A percentile compares a stretch with the other conserved stretches of the same genome.
These are phyloP conservation scores for Fagus sylvatica DNA, from an alignment of 306 rosid species.

Conservation along the genomic window DNA sequence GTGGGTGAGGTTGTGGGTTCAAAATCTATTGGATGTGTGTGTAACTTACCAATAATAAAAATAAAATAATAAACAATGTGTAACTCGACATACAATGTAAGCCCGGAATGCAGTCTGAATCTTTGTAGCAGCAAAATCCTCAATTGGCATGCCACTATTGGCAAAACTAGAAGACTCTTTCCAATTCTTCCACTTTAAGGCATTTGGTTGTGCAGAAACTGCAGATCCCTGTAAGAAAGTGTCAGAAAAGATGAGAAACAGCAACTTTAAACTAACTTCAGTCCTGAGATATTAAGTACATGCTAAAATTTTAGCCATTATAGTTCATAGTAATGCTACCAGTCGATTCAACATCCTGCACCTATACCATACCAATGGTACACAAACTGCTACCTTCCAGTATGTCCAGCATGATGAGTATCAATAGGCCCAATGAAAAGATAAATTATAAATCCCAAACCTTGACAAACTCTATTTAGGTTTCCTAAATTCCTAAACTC, in stretches of 20 bases:
- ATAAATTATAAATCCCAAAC: slow-evolving; percentile 5
- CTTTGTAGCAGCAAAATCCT: slow-evolving; percentile 75
- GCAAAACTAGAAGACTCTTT: slow-evolving; percentile 33
- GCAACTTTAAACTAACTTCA: slow-evolving; percentile 25
- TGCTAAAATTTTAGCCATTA: slow-evolving; percentile 9
- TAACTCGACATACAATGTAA: slow-evolving; percentile 49
- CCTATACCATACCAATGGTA: slow-evolving; percentile 5
- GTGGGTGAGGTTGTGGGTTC: no score
- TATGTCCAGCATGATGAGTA: not conserved
- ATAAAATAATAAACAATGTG: not conserved
- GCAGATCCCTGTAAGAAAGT: slow-evolving; percentile 48
- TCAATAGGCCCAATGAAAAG: not conserved
- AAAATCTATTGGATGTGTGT: no score
- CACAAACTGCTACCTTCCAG: slow-evolving; percentile 8
- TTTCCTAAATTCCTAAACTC: slow-evolving; percentile 10
- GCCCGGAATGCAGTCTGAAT: slow-evolving; percentile 95
- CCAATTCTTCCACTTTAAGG: slow-evolving; percentile 41
- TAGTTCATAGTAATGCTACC: slow-evolving; percentile 15
- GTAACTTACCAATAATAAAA: no score
- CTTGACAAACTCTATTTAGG: slow-evolving; percentile 3
- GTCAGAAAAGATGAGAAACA: slow-evolving; percentile 22
- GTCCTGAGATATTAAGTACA: slow-evolving; percentile 7
- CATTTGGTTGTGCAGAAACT: slow-evolving; percentile 40
- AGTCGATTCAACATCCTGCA: slow-evolving; percentile 4
- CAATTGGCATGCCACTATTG: slow-evolving; percentile 56